Percentiles rank a stretch among this genome's conserved stretches.
Evolutionary conservation across 192 early-diverging fungal genomes (phyloP).

Genomic region (Chytriomyces hyalinus): DNA sequence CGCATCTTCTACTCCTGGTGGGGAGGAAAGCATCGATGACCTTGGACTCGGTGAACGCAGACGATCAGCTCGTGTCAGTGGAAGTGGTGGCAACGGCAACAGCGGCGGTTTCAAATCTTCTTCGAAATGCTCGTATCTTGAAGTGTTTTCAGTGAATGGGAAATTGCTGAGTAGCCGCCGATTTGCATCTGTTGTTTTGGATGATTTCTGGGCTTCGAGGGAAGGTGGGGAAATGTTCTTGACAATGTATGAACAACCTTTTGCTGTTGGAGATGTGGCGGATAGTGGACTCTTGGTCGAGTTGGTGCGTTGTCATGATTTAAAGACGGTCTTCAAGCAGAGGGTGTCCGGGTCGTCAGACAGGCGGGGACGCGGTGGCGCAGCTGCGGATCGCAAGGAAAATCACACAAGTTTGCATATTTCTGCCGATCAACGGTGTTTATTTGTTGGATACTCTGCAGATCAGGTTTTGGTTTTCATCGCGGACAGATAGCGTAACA

Average conservation of each 20-base stretch:
- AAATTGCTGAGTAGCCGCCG: conserved; percentile 18
- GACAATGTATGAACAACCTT: not conserved
- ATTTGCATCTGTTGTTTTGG: conserved; percentile 18
- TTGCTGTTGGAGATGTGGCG: not conserved
- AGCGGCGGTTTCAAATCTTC: not conserved
- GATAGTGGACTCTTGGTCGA: not conserved
- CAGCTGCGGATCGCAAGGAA: not conserved
- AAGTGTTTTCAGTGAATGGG: conserved; percentile 49
- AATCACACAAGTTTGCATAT: not conserved
- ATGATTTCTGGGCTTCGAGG: conserved; percentile 3
- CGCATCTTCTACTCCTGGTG: too few species aligned
- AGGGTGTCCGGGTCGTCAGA: not conserved
- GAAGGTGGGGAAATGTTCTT: conserved; percentile 15
- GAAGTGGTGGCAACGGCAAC: not conserved
- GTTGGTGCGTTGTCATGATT: not conserved
- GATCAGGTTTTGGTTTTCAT: conserved; percentile 14
- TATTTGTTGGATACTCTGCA: conserved; percentile 7
- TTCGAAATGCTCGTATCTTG: not conserved
- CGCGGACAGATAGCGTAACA: not conserved
- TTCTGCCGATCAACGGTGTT: not conserved
- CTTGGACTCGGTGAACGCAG: not conserved
- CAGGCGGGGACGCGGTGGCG: not conserved
- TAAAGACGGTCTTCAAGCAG: conserved; percentile 15
- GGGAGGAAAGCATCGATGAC: too few species aligned
- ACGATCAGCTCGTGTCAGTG: not conserved